Conservation (phyloP, 1,139 yeast genomes). For the Scheffersomyces parashehatae region DNA sequence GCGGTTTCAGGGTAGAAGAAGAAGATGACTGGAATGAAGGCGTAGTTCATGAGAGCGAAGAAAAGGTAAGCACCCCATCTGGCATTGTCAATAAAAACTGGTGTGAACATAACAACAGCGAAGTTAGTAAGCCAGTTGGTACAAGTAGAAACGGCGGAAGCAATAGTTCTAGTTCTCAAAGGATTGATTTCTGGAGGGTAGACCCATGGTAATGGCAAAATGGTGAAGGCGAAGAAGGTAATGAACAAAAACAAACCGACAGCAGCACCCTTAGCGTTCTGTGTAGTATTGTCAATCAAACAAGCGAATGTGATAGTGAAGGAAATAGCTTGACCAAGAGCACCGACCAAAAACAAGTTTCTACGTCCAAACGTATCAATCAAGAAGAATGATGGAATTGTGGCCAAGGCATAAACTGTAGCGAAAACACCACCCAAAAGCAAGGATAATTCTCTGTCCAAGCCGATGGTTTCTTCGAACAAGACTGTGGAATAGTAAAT, state of each 20-base stretch:
- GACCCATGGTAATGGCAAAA: constrained; percentile 50
- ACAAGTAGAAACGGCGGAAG: constrained; percentile 48
- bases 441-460: constrained; percentile 52
- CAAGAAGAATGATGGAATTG: constrained; percentile 63
- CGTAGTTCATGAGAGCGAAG: constrained; percentile 26
- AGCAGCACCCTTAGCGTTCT: constrained; percentile 48
- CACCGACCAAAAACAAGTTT: constrained; percentile 53
- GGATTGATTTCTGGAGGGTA: constrained; percentile 67
- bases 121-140: constrained; percentile 55
- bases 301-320: constrained; percentile 45
- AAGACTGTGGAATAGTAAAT: constrained; percentile 67
- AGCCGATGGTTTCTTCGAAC: constrained; percentile 54
- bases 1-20: constrained; percentile 35
- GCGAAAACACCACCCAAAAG: constrained; percentile 66
- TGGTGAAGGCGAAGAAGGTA: constrained; percentile 29
- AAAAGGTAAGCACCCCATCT: constrained; percentile 44
- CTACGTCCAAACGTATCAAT: constrained; percentile 72
- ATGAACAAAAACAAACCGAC: constrained; percentile 31
- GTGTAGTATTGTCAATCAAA: constrained; percentile 31
- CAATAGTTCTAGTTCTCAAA: constrained; percentile 59
- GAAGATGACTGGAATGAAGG: constrained; percentile 26
- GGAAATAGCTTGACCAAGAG: constrained; percentile 46
- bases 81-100: constrained; percentile 46
- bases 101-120: constrained; percentile 56
- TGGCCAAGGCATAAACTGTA: constrained; percentile 59